Conservation (phyloP, 805 yeast species). For the Metschnikowia colocasiae region DNA sequence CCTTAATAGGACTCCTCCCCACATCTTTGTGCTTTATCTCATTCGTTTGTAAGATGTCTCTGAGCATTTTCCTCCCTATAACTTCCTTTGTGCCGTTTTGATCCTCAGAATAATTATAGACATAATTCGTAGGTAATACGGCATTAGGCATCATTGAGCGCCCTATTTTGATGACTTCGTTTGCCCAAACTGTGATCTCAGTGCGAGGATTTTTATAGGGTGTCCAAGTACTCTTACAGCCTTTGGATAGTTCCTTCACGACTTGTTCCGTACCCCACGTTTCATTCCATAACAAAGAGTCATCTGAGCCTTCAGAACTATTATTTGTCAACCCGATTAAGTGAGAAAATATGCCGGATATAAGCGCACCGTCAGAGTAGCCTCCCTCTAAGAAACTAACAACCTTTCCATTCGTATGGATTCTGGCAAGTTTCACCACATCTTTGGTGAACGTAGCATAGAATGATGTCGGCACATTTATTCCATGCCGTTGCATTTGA, state of each 20-base stretch:
- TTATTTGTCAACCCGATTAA: slow-evolving; percentile 62
- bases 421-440: slow-evolving; percentile 63
- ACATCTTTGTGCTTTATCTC: slow-evolving; percentile 8
- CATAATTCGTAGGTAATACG: slow-evolving; percentile 35
- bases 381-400: slow-evolving; percentile 81
- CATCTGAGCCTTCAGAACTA: slow-evolving; percentile 23
- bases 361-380: slow-evolving; percentile 74
- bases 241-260: slow-evolving; percentile 61
- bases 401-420: slow-evolving; percentile 57
- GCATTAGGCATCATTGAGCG: slow-evolving; percentile 59
- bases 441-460: slow-evolving; percentile 70
- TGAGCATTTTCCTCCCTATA: slow-evolving; percentile 28
- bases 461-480: slow-evolving; percentile 77
- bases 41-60: slow-evolving; percentile 24
- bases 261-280: slow-evolving; percentile 64
- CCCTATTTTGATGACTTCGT: slow-evolving; percentile 59
- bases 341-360: slow-evolving; percentile 78
- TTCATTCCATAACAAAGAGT: slow-evolving; percentile 47
- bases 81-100: slow-evolving; percentile 1
- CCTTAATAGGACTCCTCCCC: slow-evolving; percentile 21
- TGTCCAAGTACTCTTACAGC: slow-evolving; percentile 65
- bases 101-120: slow-evolving; percentile 26
- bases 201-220: slow-evolving; percentile 51
- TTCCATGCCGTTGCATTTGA: slow-evolving; percentile 83
- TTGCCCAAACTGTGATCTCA: slow-evolving; percentile 58